A percentile compares a stretch with the other conserved stretches of the same genome.
Conservation (phyloP, 148 eudicot genomes). For the Cornus kousa region DNA sequence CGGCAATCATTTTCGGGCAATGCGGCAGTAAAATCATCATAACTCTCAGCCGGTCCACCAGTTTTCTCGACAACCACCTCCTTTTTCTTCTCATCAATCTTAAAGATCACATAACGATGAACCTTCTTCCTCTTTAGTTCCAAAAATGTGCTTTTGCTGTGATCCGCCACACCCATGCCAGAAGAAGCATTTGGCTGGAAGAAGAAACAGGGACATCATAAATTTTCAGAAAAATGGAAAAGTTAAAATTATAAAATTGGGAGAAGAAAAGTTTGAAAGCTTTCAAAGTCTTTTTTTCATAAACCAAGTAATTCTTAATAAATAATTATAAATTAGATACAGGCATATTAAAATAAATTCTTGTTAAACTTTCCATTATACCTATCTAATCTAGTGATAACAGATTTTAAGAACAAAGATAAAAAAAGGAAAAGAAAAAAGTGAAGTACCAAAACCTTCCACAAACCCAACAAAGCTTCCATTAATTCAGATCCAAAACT, state of each 20-base stretch:
- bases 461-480: not conserved
- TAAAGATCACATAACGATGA: conserved; percentile 61
- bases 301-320: not conserved
- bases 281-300: not conserved
- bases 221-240: not conserved
- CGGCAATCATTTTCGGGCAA: conserved; percentile 68
- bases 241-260: not conserved
- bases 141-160: conserved; percentile 48
- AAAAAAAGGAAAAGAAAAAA: too few species aligned
- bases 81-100: conserved; percentile 66
- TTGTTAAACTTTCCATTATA: not conserved
- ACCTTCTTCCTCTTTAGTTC: conserved; percentile 68
- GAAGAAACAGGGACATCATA: not conserved
- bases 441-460: not conserved
- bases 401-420: not conserved
- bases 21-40: conserved; percentile 52
- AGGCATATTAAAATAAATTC: not conserved
- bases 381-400: not conserved
- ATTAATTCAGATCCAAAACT: not conserved
- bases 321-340: not conserved
- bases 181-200: conserved; percentile 54
- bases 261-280: not conserved
- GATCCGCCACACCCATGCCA: conserved; percentile 57
- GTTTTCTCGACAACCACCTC: conserved; percentile 72
- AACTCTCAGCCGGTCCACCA: conserved; percentile 58